Conservation (phyloP, 1,284 basidiomycete species). For the Irpex rosettiformis region DNA sequence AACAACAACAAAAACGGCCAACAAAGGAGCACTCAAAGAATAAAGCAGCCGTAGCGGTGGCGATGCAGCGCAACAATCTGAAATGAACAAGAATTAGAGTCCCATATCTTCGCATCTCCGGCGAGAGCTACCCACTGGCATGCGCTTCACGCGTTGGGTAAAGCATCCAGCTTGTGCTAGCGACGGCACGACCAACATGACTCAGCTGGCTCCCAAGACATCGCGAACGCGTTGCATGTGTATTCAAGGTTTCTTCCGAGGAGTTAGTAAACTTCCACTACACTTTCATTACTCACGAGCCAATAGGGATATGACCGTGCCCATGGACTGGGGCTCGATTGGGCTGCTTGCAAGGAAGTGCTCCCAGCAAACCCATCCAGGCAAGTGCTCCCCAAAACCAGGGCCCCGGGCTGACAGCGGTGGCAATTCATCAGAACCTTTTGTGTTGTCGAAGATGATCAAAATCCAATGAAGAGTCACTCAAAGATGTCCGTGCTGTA, state of each 20-base stretch:
- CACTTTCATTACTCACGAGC: background rate
- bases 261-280: background rate
- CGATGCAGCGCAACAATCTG: background rate
- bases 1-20: background rate
- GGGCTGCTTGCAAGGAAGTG: background rate
- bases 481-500: too few relatives aligned
- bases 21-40: background rate
- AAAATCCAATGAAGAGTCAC: background rate
- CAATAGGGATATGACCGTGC: background rate
- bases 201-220: background rate
- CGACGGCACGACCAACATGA: background rate
- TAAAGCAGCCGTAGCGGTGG: background rate
- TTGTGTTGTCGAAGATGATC: background rate
- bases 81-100: too few relatives aligned
- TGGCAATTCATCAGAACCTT: background rate
- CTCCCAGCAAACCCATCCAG: background rate
- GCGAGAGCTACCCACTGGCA: background rate
- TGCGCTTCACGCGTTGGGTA: background rate
- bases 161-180: background rate
- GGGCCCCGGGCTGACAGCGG: background rate
- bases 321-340: conserved; percentile 1
- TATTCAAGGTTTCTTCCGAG: background rate
- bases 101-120: background rate
- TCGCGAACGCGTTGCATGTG: background rate
- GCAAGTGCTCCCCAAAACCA: background rate